Conservation (phyloP, 345 rosid species). For the Arabis alpina region DNA sequence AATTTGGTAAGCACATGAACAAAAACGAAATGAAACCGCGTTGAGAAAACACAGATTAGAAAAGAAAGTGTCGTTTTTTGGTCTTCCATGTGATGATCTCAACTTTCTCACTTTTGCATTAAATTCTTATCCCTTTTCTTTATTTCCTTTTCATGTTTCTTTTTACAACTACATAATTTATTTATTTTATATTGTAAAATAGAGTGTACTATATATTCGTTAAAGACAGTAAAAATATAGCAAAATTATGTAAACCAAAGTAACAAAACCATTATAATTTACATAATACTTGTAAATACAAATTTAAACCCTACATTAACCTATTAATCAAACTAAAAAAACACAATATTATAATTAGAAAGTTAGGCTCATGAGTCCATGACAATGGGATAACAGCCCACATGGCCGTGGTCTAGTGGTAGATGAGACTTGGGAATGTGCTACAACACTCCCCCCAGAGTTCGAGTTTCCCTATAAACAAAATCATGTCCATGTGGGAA, state of each 20-base stretch:
- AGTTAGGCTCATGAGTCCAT: neutral
- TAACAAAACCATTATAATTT: neutral
- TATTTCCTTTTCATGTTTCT: conserved; percentile 20
- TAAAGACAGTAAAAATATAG: neutral
- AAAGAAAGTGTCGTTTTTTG: conserved; percentile 29
- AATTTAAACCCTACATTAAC: neutral
- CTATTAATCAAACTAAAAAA: neutral
- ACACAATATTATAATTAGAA: conserved; percentile 4
- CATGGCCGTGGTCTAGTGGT: too few species aligned
- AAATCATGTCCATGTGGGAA: too few species aligned
- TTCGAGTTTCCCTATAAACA: too few species aligned
- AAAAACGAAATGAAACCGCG: conserved; percentile 36
- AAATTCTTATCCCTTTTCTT: conserved; percentile 38
- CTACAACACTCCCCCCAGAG: too few species aligned
- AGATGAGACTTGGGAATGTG: too few species aligned
- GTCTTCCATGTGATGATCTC: conserved; percentile 52
- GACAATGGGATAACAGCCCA: neutral
- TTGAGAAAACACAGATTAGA: conserved; percentile 4
- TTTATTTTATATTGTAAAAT: neutral
- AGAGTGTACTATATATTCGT: neutral
- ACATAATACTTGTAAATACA: too few species aligned
- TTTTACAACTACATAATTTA: neutral
- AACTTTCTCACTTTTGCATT: conserved; percentile 45
- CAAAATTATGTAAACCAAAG: neutral
- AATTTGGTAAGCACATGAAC: conserved; percentile 19